These are phyloP conservation scores for Ceratobasidium sp. DNA, from an alignment of 1,284 basidiomycete genomes.

Conservation along the genomic window DNA sequence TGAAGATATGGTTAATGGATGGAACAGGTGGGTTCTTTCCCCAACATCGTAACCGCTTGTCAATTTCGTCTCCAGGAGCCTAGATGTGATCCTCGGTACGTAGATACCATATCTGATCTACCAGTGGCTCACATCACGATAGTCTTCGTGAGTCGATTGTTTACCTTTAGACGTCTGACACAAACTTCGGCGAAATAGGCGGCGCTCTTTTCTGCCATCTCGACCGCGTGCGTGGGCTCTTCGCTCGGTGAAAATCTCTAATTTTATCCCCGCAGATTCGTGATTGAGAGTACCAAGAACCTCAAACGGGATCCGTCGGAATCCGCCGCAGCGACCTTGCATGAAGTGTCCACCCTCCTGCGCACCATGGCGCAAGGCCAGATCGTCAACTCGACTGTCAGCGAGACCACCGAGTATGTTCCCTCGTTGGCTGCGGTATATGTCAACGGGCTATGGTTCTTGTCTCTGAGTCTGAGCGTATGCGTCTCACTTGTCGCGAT, in stretches of 20 bases:
- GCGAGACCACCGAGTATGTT: not conserved
- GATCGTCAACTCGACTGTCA: not conserved
- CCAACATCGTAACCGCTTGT: not conserved
- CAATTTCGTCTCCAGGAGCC: not conserved
- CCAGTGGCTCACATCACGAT: not conserved
- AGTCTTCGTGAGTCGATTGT: not conserved
- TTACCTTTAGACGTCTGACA: not conserved
- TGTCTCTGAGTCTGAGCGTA: conserved; percentile 26
- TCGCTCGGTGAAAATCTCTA: not conserved
- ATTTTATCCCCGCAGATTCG: not conserved
- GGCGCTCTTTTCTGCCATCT: conserved; percentile 1
- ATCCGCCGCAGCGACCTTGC: not conserved
- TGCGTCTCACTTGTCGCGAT: conserved; percentile 26
- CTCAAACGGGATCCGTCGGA: not conserved
- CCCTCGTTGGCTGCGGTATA: conserved; percentile 5
- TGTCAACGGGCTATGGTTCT: conserved; percentile 30
- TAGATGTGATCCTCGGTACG: conserved; percentile 12
- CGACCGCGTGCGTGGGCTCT: not conserved
- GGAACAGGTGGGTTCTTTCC: conserved; percentile 4
- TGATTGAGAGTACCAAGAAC: not conserved
- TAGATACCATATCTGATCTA: not conserved
- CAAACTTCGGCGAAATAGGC: conserved; percentile 9
- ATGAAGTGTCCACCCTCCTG: not conserved
- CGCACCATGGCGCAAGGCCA: not conserved
- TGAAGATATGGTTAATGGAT: conserved; percentile 17